Base-by-base conservation (phyloP, 2,329 filamentous ascomycete species). In the Trichophyton equinum region DNA sequence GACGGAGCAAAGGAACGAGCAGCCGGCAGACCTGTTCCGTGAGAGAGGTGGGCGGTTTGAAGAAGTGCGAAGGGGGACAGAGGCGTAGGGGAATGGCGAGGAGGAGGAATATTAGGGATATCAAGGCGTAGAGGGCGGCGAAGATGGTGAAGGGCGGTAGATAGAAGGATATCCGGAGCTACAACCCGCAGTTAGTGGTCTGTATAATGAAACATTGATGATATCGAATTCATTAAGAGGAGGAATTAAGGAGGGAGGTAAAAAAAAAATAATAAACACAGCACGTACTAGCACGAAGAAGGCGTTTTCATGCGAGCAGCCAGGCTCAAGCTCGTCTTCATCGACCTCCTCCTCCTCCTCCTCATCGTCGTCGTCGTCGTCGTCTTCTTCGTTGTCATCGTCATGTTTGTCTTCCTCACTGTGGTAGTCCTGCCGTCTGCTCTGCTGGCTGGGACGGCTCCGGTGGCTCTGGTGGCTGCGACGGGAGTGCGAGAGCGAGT, bases 41-140 rank as follows among this genome's bases (percentile, higher is more conserved):
- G 60, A 82, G 78, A 1, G 77, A 70, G 9, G 75, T 76, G 36
- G 77, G 74, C 58, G 72, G 72, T 57, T 76, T 70, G 63, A 75
- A 76, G 57, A 71, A 67, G 18, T 73, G 68, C 47, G 62, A 63
- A 25, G 71, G 68, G 38, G 77, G 76, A 72, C 79, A 83, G 62
- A 84, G 69, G 49, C 80, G 79, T 53, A 85, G 70, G 4, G 82
- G 82, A 44, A 78, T 76, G 47, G 80, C 73, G 55, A 82, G 63
- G 60, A 80, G 64, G 60, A 81, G 77, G 64, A 79, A 73, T 64
- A 83, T 57, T 51, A 83, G 66, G 13, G 79, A 76, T 64, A 80
- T 71, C 61, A 81, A 64, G 18, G 82, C 79, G 75, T 82, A 85
- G 57, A 83, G 62, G 44, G 76, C 74, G 64, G 81, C 79, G 63